Conservation (phyloP, 2,329 filamentous ascomycete genomes). For the Westerdykella ornata region DNA sequence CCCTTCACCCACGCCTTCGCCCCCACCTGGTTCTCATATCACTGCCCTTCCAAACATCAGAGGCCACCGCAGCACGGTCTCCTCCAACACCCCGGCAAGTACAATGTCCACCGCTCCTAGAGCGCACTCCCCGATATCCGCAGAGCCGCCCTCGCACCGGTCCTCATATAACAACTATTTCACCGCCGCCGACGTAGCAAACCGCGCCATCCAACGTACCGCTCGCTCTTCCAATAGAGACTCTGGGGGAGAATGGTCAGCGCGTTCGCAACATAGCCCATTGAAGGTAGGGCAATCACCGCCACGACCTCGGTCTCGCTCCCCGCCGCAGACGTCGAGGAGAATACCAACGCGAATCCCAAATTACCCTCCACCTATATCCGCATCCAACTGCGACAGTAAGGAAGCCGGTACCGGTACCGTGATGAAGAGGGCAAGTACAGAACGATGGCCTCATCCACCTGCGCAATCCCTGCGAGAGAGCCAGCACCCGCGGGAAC, state of each 20-base stretch:
- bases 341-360: too few relatives aligned
- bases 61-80: neutral
- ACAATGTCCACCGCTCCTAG: neutral
- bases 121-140: neutral
- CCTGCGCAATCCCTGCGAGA: too few relatives aligned
- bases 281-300: neutral
- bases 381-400: too few relatives aligned
- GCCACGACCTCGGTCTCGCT: neutral
- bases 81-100: neutral
- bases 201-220: neutral
- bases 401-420: too few relatives aligned
- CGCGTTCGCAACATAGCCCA: neutral
- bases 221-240: neutral
- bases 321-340: too few relatives aligned
- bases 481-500: too few relatives aligned
- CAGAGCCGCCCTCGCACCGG: neutral
- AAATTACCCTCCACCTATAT: too few relatives aligned
- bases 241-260: neutral
- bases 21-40: neutral
- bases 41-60: neutral
- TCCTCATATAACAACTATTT: neutral
- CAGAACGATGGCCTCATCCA: too few relatives aligned
- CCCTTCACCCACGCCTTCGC: slow-evolving; percentile 4
- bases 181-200: neutral
- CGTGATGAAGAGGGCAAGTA: too few relatives aligned